A percentile compares a stretch with the other conserved stretches of the same genome.
Evolutionary conservation across 2,329 filamentous ascomycete species (phyloP).

Genomic region (Fusarium zealandicum): DNA sequence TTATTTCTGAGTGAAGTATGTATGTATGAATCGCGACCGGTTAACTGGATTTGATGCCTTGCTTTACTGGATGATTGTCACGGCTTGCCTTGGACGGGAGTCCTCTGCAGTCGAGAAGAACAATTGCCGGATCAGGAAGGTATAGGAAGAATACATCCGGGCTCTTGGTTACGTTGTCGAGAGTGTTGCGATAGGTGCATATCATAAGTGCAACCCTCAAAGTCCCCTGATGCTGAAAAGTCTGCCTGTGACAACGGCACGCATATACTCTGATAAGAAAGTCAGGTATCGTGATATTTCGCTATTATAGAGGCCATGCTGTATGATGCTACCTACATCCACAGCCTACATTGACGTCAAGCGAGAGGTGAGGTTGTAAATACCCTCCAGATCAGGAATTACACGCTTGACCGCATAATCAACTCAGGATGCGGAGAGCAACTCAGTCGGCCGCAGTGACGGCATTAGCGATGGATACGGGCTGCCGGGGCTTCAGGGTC

Average conservation of each 20-base stretch:
- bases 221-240: neutral
- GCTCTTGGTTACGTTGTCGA: neutral
- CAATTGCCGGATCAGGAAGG: conserved; percentile 24
- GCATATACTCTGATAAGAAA: too few relatives aligned
- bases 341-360: too few relatives aligned
- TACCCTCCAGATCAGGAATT: too few relatives aligned
- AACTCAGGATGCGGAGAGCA: neutral
- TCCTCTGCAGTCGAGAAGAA: neutral
- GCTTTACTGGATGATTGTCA: neutral
- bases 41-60: too few relatives aligned
- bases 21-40: too few relatives aligned
- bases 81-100: conserved; percentile 3
- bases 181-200: conserved; percentile 9
- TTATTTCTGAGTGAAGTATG: too few relatives aligned
- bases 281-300: too few relatives aligned
- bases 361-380: too few relatives aligned
- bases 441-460: conserved; percentile 23
- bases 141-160: conserved; percentile 5
- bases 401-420: neutral
- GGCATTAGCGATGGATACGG: conserved; percentile 20
- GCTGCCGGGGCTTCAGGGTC: conserved; percentile 2
- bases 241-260: too few relatives aligned
- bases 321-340: too few relatives aligned
- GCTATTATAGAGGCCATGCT: too few relatives aligned
- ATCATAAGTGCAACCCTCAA: neutral